Evolutionary conservation across 2,329 filamentous ascomycete species (phyloP).

Genomic region (Xylaria hypoxylon): DNA sequence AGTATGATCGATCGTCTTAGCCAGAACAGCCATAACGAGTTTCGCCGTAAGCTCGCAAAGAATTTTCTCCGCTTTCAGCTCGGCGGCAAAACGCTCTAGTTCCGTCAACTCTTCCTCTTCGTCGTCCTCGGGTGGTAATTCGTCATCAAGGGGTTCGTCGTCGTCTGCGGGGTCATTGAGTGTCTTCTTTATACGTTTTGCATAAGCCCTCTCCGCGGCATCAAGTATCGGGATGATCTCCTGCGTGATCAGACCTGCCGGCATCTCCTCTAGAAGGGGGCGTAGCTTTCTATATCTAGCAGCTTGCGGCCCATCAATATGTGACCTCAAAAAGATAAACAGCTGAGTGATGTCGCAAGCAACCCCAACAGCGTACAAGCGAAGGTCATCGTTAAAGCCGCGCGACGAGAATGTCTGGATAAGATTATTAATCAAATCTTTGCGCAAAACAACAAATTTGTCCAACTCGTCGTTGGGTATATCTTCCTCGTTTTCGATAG

Average conservation of each 20-base stretch:
- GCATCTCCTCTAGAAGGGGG: constrained; percentile 76
- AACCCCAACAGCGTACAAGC: constrained; percentile 78
- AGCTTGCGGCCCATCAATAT: constrained; percentile 59
- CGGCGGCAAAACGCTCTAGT: constrained; percentile 70
- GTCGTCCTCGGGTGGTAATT: constrained; percentile 71
- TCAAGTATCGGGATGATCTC: constrained; percentile 83
- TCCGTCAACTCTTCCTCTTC: constrained; percentile 65
- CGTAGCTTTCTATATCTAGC: constrained; percentile 66
- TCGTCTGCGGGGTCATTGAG: constrained; percentile 75
- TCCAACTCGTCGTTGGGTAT: constrained; percentile 71
- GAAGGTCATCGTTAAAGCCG: constrained; percentile 79
- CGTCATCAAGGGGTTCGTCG: constrained; percentile 76
- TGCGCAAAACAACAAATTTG: constrained; percentile 66
- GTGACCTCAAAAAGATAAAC: constrained; percentile 77
- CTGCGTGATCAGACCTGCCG: constrained; percentile 68
- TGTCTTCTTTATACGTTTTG: constrained; percentile 74
- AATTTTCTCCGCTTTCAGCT: constrained; percentile 83
- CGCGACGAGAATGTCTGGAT: constrained; percentile 76
- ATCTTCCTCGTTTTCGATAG: constrained; percentile 65
- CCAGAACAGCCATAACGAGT: constrained; percentile 82
- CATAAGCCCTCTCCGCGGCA: constrained; percentile 79
- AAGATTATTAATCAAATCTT: constrained; percentile 70
- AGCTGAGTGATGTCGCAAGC: constrained; percentile 85
- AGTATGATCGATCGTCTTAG: constrained; percentile 76
- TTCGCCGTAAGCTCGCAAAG: constrained; percentile 89